phyloP scores from a whole-genome alignment of 164 flowering plant genomes.

The Nelumbo lutea region DNA sequence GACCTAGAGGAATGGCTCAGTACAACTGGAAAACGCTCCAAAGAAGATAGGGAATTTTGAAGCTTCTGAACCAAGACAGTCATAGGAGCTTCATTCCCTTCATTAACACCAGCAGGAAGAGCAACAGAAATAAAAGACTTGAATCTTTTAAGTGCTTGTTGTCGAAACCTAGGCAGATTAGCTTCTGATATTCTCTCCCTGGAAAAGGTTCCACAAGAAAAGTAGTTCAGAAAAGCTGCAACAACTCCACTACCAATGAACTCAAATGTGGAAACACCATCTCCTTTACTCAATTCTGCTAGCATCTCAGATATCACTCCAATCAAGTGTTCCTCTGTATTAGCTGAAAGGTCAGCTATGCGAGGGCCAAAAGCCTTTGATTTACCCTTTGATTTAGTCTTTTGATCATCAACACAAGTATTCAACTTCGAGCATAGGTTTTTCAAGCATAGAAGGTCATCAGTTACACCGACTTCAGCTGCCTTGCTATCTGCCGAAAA shows the following conservation, averaged over 20 bases:
- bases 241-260: conserved; percentile 96
- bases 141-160: conserved; percentile 75
- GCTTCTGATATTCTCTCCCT: conserved; percentile 73
- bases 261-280: conserved; percentile 97
- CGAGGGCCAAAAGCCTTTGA: conserved; percentile 64
- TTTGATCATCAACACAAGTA: conserved; percentile 62
- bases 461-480: conserved; percentile 66
- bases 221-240: conserved; percentile 75
- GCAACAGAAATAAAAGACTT: conserved; percentile 70
- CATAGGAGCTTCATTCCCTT: conserved; percentile 57
- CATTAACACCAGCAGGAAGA: conserved; percentile 47
- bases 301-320: conserved; percentile 75
- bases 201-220: conserved; percentile 88
- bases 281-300: conserved; percentile 74
- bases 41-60: conserved; percentile 87
- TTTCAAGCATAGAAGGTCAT: conserved; percentile 79
- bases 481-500: conserved; percentile 71
- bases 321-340: conserved; percentile 62
- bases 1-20: conserved; percentile 84
- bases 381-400: conserved; percentile 72
- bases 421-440: conserved; percentile 73
- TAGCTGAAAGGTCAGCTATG: conserved; percentile 36
- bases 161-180: conserved; percentile 66
- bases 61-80: conserved; percentile 81
- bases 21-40: conserved; percentile 92